Evolutionary conservation across 2,329 filamentous ascomycete genomes (phyloP).

Genomic region (Cercospora zeina): DNA sequence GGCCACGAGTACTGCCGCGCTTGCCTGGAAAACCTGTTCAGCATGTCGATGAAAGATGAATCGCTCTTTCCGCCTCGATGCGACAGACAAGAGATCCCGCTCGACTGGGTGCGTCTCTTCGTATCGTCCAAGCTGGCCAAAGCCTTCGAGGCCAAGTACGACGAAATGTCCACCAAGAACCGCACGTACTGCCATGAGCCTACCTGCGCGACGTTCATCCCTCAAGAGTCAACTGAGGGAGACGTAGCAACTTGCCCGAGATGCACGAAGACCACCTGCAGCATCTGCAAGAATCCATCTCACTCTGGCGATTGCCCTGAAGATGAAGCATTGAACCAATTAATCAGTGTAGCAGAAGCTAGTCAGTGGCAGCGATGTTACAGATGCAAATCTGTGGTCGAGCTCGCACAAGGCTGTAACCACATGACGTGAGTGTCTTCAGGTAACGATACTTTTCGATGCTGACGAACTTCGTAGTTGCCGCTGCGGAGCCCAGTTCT

Average conservation of each 20-base stretch:
- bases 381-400: slow-evolving; percentile 51
- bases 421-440: slow-evolving; percentile 57
- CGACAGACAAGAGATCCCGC: slow-evolving; percentile 49
- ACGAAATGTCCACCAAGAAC: slow-evolving; percentile 53
- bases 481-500: slow-evolving; percentile 36
- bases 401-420: slow-evolving; percentile 54
- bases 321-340: slow-evolving; percentile 45
- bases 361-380: slow-evolving; percentile 57
- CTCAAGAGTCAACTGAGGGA: slow-evolving; percentile 34
- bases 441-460: not conserved
- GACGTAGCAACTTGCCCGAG: slow-evolving; percentile 46
- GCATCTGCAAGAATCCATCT: slow-evolving; percentile 50
- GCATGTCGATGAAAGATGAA: slow-evolving; percentile 50
- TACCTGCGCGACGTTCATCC: slow-evolving; percentile 53
- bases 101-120: slow-evolving; percentile 41
- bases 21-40: slow-evolving; percentile 54
- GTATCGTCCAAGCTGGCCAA: slow-evolving; percentile 43
- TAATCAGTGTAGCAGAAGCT: slow-evolving; percentile 46
- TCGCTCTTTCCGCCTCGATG: slow-evolving; percentile 58
- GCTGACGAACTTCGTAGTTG: slow-evolving; percentile 28
- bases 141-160: slow-evolving; percentile 48
- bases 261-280: slow-evolving; percentile 53
- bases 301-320: slow-evolving; percentile 54
- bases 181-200: slow-evolving; percentile 54
- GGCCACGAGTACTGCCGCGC: slow-evolving; percentile 54